Evolutionary conservation across 306 rosid genomes (phyloP).

Genomic region (Quercus engelmannii): DNA sequence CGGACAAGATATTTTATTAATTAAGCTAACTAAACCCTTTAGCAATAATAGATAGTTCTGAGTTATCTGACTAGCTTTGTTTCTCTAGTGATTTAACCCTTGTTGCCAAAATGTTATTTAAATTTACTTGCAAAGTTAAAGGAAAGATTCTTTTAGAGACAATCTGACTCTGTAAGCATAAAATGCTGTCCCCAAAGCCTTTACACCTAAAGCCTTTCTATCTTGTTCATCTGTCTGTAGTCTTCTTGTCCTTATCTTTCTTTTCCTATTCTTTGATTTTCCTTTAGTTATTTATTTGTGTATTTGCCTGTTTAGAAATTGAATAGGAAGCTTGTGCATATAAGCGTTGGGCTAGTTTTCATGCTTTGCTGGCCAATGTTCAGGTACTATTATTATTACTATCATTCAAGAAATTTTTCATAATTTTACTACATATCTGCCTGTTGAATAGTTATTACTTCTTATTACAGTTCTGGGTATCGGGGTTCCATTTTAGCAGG

Average conservation of each 20-base stretch:
- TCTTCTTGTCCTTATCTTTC: conserved; percentile 1
- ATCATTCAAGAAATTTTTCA: conserved; percentile 1
- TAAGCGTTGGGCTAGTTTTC: conserved; percentile 78
- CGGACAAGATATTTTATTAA: too few relatives aligned
- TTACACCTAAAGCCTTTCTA: neutral
- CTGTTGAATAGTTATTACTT: conserved; percentile 18
- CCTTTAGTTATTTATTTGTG: conserved; percentile 10
- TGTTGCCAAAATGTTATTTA: neutral
- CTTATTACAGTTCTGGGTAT: conserved; percentile 46
- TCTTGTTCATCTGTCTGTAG: neutral
- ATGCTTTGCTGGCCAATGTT: conserved; percentile 96
- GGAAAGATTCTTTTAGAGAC: neutral
- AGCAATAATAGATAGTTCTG: too few relatives aligned
- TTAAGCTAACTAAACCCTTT: too few relatives aligned
- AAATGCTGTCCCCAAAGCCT: neutral
- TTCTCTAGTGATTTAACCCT: neutral
- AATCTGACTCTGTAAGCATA: neutral
- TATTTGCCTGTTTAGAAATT: conserved; percentile 52
- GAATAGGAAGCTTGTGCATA: conserved; percentile 92
- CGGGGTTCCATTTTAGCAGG: conserved; percentile 54
- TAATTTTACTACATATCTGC: conserved; percentile 1
- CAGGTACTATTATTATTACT: conserved; percentile 47
- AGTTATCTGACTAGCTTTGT: neutral
- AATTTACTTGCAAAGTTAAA: too few relatives aligned
- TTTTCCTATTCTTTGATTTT: neutral